Conservation (phyloP, 306 rosid genomes). For the Glycine soja region DNA sequence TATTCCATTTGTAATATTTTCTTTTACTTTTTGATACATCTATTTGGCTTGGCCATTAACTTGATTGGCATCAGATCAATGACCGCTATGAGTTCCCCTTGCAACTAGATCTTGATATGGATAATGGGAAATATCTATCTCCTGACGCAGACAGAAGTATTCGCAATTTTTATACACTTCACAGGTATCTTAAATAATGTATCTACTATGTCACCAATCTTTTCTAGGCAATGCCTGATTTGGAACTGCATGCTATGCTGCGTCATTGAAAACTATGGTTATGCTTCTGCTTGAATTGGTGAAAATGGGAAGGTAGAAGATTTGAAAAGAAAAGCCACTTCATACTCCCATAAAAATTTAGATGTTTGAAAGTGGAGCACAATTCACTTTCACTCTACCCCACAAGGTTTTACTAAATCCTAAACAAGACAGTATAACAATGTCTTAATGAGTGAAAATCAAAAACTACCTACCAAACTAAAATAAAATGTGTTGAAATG, state of each 20-base stretch:
- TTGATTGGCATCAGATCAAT: conserved; percentile 68
- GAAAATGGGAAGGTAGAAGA: neutral
- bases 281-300: conserved; percentile 26
- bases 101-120: conserved; percentile 95
- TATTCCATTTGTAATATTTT: neutral
- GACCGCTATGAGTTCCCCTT: conserved; percentile 97
- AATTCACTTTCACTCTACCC: neutral
- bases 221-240: neutral
- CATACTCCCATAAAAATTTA: neutral
- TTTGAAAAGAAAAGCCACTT: conserved; percentile 8
- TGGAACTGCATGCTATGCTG: neutral
- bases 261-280: conserved; percentile 4
- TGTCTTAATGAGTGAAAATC: neutral
- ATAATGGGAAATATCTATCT: conserved; percentile 83
- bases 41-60: conserved; percentile 17
- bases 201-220: conserved; percentile 1
- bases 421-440: neutral
- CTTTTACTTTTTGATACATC: conserved; percentile 2
- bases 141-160: conserved; percentile 92
- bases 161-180: conserved; percentile 92
- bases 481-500: too few relatives aligned
- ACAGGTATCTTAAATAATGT: conserved; percentile 62
- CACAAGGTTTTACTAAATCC: neutral
- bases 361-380: neutral
- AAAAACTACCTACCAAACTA: too few relatives aligned